These are phyloP conservation scores for Eustoma russellianum DNA, from an alignment of 257 asterid genomes.

Conservation along the genomic window DNA sequence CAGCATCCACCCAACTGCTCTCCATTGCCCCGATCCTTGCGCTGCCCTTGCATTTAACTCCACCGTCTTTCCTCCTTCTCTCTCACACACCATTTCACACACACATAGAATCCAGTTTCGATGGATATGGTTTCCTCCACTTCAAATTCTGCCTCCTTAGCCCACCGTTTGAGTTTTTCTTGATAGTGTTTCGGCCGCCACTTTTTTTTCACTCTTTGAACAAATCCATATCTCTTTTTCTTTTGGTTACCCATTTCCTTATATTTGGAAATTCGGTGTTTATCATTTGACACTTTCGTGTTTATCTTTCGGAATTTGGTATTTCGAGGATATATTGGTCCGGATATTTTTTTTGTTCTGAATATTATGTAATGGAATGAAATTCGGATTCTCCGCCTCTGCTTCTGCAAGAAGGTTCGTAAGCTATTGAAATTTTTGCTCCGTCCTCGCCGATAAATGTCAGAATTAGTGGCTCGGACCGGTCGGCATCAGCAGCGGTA, in stretches of 20 bases:
- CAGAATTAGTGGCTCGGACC: constrained; percentile 90
- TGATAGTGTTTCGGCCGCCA: background rate
- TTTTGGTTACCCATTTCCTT: background rate
- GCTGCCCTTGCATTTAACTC: constrained; percentile 21
- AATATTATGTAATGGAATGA: constrained; percentile 1
- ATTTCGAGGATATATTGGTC: background rate
- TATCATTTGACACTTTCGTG: background rate
- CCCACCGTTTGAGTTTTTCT: background rate
- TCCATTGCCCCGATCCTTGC: constrained; percentile 39
- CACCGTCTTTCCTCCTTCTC: constrained; percentile 3
- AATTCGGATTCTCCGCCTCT: too few relatives aligned
- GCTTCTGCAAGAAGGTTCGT: too few relatives aligned
- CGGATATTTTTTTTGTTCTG: background rate
- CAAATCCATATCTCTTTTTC: background rate
- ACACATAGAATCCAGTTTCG: background rate
- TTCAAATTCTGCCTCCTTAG: background rate
- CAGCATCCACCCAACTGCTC: constrained; percentile 14
- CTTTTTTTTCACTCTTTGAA: background rate
- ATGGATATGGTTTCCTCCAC: constrained; percentile 7
- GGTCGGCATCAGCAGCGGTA: constrained; percentile 90
- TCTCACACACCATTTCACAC: constrained; percentile 5
- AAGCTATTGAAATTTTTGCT: too few relatives aligned
- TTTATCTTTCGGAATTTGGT: too few relatives aligned
- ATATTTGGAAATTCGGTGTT: constrained; percentile 3
- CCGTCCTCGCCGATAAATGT: constrained; percentile 38